Percentiles rank a stretch among this genome's conserved stretches.
These are phyloP conservation scores for Russula ochroleuca DNA, from an alignment of 768 basidiomycete genomes.

Conservation along the genomic window DNA sequence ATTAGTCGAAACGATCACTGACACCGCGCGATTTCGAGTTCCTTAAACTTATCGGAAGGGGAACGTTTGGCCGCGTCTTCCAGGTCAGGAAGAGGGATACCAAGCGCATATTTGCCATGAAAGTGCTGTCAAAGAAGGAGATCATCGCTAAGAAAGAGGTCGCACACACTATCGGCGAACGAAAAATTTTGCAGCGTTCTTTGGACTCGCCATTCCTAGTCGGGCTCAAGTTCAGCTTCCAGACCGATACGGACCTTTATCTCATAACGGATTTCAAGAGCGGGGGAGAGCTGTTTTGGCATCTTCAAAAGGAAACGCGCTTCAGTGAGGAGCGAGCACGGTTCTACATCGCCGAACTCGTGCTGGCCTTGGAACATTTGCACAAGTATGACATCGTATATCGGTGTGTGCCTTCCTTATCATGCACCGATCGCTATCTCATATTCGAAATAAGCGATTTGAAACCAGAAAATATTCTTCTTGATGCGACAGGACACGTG, in stretches of 20 bases:
- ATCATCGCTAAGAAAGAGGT: slow-evolving; percentile 99
- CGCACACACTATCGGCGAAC: slow-evolving; percentile 97
- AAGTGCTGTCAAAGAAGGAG: slow-evolving; percentile 97
- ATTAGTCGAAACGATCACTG: slow-evolving; percentile 76
- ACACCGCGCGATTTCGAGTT: slow-evolving; percentile 98
- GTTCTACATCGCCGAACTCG: slow-evolving; percentile 95
- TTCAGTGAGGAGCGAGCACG: slow-evolving; percentile 91
- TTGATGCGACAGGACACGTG: slow-evolving; percentile 97
- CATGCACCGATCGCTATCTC: neutral
- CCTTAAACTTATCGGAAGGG: slow-evolving; percentile 96
- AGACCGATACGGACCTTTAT: slow-evolving; percentile 91
- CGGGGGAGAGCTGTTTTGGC: slow-evolving; percentile 98
- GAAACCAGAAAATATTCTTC: slow-evolving; percentile 97
- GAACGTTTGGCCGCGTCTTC: slow-evolving; percentile 97
- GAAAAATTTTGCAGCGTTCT: slow-evolving; percentile 94
- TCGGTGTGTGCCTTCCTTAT: slow-evolving; percentile 53
- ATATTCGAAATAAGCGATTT: slow-evolving; percentile 57
- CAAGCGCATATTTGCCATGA: slow-evolving; percentile 99
- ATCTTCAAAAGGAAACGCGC: slow-evolving; percentile 90
- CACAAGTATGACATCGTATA: slow-evolving; percentile 97
- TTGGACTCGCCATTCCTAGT: slow-evolving; percentile 95
- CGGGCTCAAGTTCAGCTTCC: slow-evolving; percentile 97
- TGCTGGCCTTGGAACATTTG: slow-evolving; percentile 91
- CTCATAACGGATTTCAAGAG: slow-evolving; percentile 98
- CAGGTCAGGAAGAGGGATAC: slow-evolving; percentile 98